Percentiles rank a stretch among this genome's conserved stretches.
Evolutionary conservation across 371 early-diverging fungal genomes (phyloP).

Genomic region (Fennellomyces sp.): DNA sequence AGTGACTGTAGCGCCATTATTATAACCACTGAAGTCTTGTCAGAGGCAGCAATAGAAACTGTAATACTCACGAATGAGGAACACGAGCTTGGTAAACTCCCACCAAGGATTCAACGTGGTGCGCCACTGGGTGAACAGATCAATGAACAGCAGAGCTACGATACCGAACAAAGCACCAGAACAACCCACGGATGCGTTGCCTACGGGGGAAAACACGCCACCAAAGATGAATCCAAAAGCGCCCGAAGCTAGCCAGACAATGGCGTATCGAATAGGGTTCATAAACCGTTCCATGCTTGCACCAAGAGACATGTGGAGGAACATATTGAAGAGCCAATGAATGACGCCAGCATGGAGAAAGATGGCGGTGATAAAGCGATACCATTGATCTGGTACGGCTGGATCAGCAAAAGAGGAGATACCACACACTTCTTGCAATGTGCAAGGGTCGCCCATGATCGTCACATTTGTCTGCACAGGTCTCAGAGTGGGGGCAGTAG

Average conservation of each 20-base stretch:
- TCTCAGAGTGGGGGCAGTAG: slow-evolving; percentile 1
- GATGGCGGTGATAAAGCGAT: slow-evolving; percentile 71
- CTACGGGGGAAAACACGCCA: slow-evolving; percentile 55
- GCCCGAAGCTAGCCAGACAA: slow-evolving; percentile 72
- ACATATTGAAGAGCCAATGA: slow-evolving; percentile 69
- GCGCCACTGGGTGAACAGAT: slow-evolving; percentile 73
- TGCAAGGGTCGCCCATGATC: slow-evolving; percentile 34
- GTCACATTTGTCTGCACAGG: slow-evolving; percentile 22
- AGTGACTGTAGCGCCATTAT: too few relatives aligned
- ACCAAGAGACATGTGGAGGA: slow-evolving; percentile 64
- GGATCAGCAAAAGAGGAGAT: slow-evolving; percentile 22
- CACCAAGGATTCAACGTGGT: slow-evolving; percentile 13
- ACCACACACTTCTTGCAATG: slow-evolving; percentile 59
- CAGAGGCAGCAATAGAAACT: not conserved
- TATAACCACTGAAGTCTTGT: too few relatives aligned
- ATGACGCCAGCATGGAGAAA: slow-evolving; percentile 80
- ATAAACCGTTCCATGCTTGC: slow-evolving; percentile 69
- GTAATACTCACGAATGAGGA: slow-evolving; percentile 8
- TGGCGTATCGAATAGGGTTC: slow-evolving; percentile 65
- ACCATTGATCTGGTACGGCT: slow-evolving; percentile 69
- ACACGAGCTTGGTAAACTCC: slow-evolving; percentile 37
- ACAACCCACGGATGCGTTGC: slow-evolving; percentile 68
- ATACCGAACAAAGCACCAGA: slow-evolving; percentile 80
- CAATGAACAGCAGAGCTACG: slow-evolving; percentile 68
- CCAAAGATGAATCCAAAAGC: slow-evolving; percentile 78